Percentiles rank a stretch among this genome's conserved stretches.
phyloP scores from a whole-genome alignment of 768 basidiomycete genomes.

The Boletus edulis region DNA sequence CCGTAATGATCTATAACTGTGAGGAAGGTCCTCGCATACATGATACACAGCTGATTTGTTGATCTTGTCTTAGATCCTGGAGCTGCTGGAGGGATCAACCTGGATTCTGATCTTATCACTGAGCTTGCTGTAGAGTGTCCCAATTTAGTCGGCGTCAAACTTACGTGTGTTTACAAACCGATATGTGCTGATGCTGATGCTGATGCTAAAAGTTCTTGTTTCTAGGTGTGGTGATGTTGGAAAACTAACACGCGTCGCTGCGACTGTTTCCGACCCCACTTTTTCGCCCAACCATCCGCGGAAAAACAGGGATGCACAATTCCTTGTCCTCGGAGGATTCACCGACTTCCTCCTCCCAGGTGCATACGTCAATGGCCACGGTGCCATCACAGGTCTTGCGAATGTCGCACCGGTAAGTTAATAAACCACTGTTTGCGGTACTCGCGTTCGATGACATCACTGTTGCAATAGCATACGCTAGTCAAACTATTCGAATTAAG shows the following conservation, averaged over 20 bases:
- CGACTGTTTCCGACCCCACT: constrained; percentile 52
- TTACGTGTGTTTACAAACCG: constrained; percentile 58
- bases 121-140: constrained; percentile 74
- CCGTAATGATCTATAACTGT: constrained; percentile 90
- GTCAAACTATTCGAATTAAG: constrained; percentile 62
- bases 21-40: constrained; percentile 21
- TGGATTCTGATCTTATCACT: constrained; percentile 84
- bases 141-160: constrained; percentile 84
- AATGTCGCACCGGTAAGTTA: constrained; percentile 72
- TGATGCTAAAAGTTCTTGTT: constrained; percentile 7
- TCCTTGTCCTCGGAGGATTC: constrained; percentile 85
- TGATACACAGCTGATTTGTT: neutral
- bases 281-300: constrained; percentile 66
- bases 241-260: constrained; percentile 82
- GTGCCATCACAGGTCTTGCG: constrained; percentile 87
- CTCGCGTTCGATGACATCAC: neutral
- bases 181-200: neutral
- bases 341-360: constrained; percentile 80
- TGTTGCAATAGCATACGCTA: constrained; percentile 48
- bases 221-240: constrained; percentile 86
- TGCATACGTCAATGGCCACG: constrained; percentile 70
- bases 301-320: constrained; percentile 54
- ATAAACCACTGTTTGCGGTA: neutral
- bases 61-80: constrained; percentile 62
- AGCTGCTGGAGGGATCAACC: constrained; percentile 84